Evolutionary conservation across 108 stramenopile species (phyloP), one percentile per base, ranked within the genome.

Genomic region (Pseudonitzschia pungens): DNA sequence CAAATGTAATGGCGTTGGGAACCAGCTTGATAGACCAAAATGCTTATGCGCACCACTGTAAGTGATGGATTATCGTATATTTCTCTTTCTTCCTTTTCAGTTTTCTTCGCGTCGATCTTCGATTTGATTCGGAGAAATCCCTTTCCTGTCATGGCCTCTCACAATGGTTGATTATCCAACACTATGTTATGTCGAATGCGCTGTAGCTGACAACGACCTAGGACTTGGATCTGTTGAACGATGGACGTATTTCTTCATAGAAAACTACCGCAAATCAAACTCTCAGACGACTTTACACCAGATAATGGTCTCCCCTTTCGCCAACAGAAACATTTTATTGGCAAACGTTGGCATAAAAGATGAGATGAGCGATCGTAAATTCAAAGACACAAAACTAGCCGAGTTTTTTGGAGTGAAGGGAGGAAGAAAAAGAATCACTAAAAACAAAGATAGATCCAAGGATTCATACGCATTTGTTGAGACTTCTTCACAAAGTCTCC

Each of bases 201-300:
- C 14, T 12, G 45, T 22, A 67, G 66, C 43, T 36, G 84, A 92
- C 55, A 22, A 18, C 0, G 68, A 72, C 20, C 21, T 93, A 20
- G 95, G 95, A 28, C 69, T 89, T 16, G 48, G 85, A 18, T 81
- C 91, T 16, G 82, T 91, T 31, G 95, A 96, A 71, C 89, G 92
- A 51, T 96, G 90, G 75, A 89, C 92, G 0, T 56, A 80, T 62
- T 60, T 57, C 6, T 78, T 84, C 59, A 26, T 85, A 42, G 26
- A 74, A 2, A 68, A 72, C 48, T 73, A 77, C 56, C 20, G 40
- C 41, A 53, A 67, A 29, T n/a, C 44, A 8, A 44, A 74, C 21
- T 41, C 53, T 2, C 16, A 44, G 27, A 69, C 70, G 10, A 77
- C 73, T 4, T 21, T 86, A 16, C 42, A 74, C n/a, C 59, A 86